phyloP scores from a whole-genome alignment of 2,329 filamentous ascomycete genomes.

The Nothophaeocryptopus gaeumannii region DNA sequence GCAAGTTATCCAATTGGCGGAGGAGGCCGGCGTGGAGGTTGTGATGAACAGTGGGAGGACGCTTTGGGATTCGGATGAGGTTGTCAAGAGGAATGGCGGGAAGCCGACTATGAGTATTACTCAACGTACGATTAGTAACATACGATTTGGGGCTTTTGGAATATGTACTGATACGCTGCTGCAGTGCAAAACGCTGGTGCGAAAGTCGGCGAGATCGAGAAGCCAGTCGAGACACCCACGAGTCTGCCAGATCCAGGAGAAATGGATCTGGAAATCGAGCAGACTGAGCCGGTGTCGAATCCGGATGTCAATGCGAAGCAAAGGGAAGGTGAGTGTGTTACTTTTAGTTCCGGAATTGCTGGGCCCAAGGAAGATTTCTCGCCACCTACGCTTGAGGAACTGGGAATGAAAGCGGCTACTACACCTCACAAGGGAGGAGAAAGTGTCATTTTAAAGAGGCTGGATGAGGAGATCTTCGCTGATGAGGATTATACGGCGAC shows the following conservation, averaged over 20 bases:
- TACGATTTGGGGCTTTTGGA: no score
- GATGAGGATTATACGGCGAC: slow-evolving; percentile 67
- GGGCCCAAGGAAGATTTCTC: slow-evolving; percentile 68
- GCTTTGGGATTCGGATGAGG: slow-evolving; percentile 68
- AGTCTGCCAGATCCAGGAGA: slow-evolving; percentile 64
- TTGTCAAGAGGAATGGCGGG: slow-evolving; percentile 63
- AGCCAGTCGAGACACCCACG: slow-evolving; percentile 59
- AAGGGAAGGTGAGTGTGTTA: slow-evolving; percentile 54
- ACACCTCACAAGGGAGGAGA: slow-evolving; percentile 71
- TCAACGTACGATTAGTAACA: slow-evolving; percentile 52
- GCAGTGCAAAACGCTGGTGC: slow-evolving; percentile 56
- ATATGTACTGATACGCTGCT: no score
- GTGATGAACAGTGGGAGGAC: slow-evolving; percentile 64
- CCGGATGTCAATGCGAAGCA: slow-evolving; percentile 61
- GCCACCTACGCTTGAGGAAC: slow-evolving; percentile 67
- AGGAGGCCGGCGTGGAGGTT: slow-evolving; percentile 65
- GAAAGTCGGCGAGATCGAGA: slow-evolving; percentile 61
- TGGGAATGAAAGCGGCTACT: slow-evolving; percentile 64
- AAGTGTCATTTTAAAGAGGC: slow-evolving; percentile 56
- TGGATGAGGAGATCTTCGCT: slow-evolving; percentile 56
- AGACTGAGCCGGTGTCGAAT: slow-evolving; percentile 49
- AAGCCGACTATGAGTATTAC: slow-evolving; percentile 73
- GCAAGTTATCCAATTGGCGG: slow-evolving; percentile 57
- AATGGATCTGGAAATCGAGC: slow-evolving; percentile 57
- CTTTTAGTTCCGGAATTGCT: slow-evolving; percentile 57